phyloP scores from a whole-genome alignment of 352 stramenopile species.

The Thalassiosira delicatula region DNA sequence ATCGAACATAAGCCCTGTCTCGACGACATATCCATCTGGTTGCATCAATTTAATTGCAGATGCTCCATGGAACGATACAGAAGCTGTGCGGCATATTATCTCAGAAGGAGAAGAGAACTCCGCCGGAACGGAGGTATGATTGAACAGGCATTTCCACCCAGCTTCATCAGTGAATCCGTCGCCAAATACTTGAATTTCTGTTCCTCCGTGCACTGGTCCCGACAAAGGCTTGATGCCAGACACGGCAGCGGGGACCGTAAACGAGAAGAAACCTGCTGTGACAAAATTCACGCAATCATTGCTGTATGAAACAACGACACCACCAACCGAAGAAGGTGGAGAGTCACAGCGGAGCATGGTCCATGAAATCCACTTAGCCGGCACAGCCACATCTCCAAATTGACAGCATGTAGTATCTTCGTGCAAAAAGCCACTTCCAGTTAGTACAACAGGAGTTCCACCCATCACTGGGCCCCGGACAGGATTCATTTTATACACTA shows the following conservation, averaged over 20 bases:
- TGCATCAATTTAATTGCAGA: constrained; percentile 36
- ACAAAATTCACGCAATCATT: constrained; percentile 62
- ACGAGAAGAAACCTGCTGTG: constrained; percentile 41
- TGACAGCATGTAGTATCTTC: constrained; percentile 47
- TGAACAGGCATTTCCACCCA: constrained; percentile 59
- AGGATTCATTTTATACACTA: constrained; percentile 45
- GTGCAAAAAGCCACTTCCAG: constrained; percentile 54
- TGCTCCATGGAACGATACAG: constrained; percentile 24
- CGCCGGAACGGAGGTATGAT: constrained; percentile 25
- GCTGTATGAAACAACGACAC: constrained; percentile 54
- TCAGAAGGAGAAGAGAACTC: constrained; percentile 48
- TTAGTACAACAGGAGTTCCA: constrained; percentile 45
- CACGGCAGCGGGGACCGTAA: constrained; percentile 30
- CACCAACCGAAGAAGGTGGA: constrained; percentile 23
- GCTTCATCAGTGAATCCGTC: constrained; percentile 43
- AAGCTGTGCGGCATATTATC: constrained; percentile 44
- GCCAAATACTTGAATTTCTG: constrained; percentile 47
- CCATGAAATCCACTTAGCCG: constrained; percentile 44
- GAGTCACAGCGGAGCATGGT: constrained; percentile 46
- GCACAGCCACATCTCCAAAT: constrained; percentile 47
- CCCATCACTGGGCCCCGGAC: constrained; percentile 25
- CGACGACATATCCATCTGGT: constrained; percentile 37
- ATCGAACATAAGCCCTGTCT: constrained; percentile 51
- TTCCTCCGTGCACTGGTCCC: constrained; percentile 35
- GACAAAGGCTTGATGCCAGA: constrained; percentile 37